Base-by-base conservation (phyloP, 192 early-diverging fungal species). In the Entomortierella chlamydospora region DNA sequence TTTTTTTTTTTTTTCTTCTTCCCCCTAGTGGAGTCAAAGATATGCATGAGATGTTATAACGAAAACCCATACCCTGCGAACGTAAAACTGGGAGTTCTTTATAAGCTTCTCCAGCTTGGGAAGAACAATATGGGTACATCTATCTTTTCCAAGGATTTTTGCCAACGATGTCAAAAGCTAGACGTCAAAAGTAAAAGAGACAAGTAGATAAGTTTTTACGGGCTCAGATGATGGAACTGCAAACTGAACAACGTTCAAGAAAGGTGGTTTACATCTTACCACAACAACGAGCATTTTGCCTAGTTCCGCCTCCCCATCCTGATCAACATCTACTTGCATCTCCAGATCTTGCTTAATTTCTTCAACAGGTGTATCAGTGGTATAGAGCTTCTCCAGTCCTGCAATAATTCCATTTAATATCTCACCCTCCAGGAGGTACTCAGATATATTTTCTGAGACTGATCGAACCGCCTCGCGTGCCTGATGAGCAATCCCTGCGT, bases 151-250 rank as follows among this genome's bases (percentile, higher is more conserved):
- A 49, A 90, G 78, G 22, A 82, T 60, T 25, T 53, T 49, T 8
- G 85, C 83, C 26, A 90, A 63, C 6, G 85, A 74, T 41, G 88
- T 82, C 26, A 90, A 71, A 11, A 90, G 60, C 88, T 89, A 55
- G 43, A 29, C 7, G 31, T 47, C 45, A 15, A 47, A 47, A 47
- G 5, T 4, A 50, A 50, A 17, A 50, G 17, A 10, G 49, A 22
- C 10, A 37, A 37, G 34, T 37, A n/a, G n/a, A n/a, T n/a, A n/a
- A n/a, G n/a, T n/a, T n/a, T n/a, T n/a, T n/a, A n/a, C n/a, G n/a
- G n/a, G n/a, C n/a, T n/a, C n/a, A n/a, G n/a, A n/a, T n/a, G n/a
- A n/a, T n/a, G n/a, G n/a, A n/a, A n/a, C n/a, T n/a, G n/a, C n/a
- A n/a, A n/a, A n/a, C n/a, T n/a, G n/a, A n/a, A n/a, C n/a, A n/a